Base-by-base conservation (phyloP, 2,329 filamentous ascomycete species). In the Fusarium circinatum region DNA sequence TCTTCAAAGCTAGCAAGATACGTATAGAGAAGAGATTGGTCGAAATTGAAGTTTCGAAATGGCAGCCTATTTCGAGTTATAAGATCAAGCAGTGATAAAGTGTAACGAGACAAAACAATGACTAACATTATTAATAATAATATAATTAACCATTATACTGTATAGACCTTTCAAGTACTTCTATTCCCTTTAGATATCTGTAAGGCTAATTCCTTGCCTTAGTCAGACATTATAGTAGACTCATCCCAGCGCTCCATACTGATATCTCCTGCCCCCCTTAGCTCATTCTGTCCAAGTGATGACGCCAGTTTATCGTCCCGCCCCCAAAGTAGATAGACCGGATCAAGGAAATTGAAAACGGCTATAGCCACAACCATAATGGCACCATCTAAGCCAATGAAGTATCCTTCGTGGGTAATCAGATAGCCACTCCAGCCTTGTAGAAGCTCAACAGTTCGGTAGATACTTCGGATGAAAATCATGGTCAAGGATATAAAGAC, bases 161-260 rank as follows among this genome's bases (percentile, higher is more conserved):
- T 18, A 36, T 36, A 5, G 9, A 6, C 17, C 1, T 36, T 36
- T 2, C 15, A 36, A 36, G 34, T 2, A 10, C 4, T 18, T 18
- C 34, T 36, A 36, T 36, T 36, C 17, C 9, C 17, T 36, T 36
- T 36, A 18, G 0, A 36, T 0, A 10, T 18, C 1, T 18, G 4
- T 1, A 18, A 18, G 34, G 17, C 17, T 36, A 0, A 36, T 36
- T 36, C 15, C 34, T 36, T 1, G 0, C 17, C 34, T 36, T 1
- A 36, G 6, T 34, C 30, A 14, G 30, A 24, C 9, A 51, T 24
- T 11, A 34, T 1, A 11, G 48, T 51, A 20, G 48, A 24, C 12
- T 34, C 48, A 34, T 51, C 48, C 17, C 48, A 51, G 17, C 30
- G n/a, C 30, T 51, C 48, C 4, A 10, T 15, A 24, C n/a, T 24